phyloP scores from a whole-genome alignment of 192 early-diverging fungal genomes.

The Rhizoclosmatium sp. region DNA sequence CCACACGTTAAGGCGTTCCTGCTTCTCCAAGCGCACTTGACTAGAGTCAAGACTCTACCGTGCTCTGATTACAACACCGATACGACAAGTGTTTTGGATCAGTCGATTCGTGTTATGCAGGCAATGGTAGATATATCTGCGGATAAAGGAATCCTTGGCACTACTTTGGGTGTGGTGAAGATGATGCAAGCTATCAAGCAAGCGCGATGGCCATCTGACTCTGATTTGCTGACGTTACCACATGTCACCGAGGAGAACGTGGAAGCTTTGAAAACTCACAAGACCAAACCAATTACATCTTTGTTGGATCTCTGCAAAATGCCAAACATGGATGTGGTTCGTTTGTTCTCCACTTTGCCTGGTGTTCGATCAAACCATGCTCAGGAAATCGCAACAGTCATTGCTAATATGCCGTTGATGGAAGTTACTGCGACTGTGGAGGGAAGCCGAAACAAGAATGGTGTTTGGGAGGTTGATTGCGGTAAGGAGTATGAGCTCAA shows the following conservation, averaged over 20 bases:
- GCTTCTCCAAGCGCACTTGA: constrained; percentile 88
- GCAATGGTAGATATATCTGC: constrained; percentile 93
- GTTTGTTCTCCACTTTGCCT: constrained; percentile 18
- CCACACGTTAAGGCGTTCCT: constrained; percentile 93
- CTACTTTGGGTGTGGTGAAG: constrained; percentile 77
- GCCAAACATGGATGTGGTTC: constrained; percentile 15
- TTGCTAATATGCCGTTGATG: constrained; percentile 46
- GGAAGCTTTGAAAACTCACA: constrained; percentile 14
- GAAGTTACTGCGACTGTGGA: constrained; percentile 34
- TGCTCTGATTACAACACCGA: constrained; percentile 93
- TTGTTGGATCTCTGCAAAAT: constrained; percentile 33
- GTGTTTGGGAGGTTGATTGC: constrained; percentile 50
- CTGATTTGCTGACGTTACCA: constrained; percentile 75
- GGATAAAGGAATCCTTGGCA: constrained; percentile 68
- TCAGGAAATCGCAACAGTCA: constrained; percentile 41
- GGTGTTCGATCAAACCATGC: constrained; percentile 23
- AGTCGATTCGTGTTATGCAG: constrained; percentile 86
- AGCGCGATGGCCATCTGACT: constrained; percentile 82
- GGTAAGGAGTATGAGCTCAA: constrained; percentile 52
- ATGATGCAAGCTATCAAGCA: constrained; percentile 94
- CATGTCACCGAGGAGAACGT: constrained; percentile 43
- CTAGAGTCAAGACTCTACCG: constrained; percentile 75
- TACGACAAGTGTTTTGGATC: constrained; percentile 88
- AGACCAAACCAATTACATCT: not conserved
- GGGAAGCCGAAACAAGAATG: constrained; percentile 40